Conservation (phyloP, 1,284 basidiomycete genomes). For the Cutaneotrichosporon mucoides region DNA sequence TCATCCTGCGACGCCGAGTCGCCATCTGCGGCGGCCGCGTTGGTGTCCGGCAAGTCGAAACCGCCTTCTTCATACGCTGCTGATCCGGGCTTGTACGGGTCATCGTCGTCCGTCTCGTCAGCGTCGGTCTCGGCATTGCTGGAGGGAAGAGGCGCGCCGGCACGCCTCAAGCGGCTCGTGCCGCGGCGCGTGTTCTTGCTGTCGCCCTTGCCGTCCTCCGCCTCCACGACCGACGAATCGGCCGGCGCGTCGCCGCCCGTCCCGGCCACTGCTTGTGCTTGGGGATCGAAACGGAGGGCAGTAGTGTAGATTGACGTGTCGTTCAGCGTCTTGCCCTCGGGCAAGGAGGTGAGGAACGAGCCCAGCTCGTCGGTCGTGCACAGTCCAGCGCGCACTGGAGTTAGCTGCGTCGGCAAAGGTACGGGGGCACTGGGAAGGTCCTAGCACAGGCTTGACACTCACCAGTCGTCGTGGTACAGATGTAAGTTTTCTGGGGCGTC, state of each 20-base stretch:
- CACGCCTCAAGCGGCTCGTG: not conserved
- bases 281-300: slow-evolving; percentile 37
- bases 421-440: not conserved
- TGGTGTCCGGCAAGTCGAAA: too few relatives aligned
- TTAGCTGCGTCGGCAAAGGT: not conserved
- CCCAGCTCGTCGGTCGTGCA: slow-evolving; percentile 70
- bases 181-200: slow-evolving; percentile 1
- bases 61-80: too few relatives aligned
- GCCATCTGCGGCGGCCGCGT: not conserved
- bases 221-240: not conserved
- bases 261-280: not conserved
- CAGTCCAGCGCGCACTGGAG: slow-evolving; percentile 62
- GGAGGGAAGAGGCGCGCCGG: too few relatives aligned
- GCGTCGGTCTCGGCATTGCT: too few relatives aligned
- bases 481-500: slow-evolving; percentile 71
- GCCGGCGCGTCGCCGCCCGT: not conserved
- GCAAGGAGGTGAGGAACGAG: slow-evolving; percentile 73
- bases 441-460: not conserved
- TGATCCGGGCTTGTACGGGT: not conserved
- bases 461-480: slow-evolving; percentile 58
- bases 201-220: not conserved
- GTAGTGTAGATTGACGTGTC: slow-evolving; percentile 58
- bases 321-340: slow-evolving; percentile 58
- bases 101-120: slow-evolving; percentile 7
- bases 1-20: too few relatives aligned